phyloP scores from a whole-genome alignment of 1,139 yeast genomes.

The Insectozyma bohioensis region DNA sequence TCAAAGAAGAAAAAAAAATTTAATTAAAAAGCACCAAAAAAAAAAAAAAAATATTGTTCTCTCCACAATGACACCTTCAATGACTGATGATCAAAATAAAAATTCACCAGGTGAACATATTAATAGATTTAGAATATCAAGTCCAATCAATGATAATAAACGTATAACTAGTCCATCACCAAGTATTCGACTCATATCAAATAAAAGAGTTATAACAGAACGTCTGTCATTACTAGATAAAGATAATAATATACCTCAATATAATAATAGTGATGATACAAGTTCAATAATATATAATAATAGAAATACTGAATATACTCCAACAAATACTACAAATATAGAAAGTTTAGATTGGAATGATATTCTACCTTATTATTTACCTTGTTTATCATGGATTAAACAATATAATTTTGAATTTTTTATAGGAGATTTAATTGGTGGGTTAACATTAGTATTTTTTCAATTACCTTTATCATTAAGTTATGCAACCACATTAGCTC shows the following conservation, averaged over 20 bases:
- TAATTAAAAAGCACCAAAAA: no score
- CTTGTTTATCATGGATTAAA: conserved; percentile 78
- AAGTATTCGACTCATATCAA: conserved; percentile 32
- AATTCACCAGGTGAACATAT: conserved; percentile 5
- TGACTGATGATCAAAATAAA: conserved; percentile 2
- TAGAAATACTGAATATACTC: conserved; percentile 22
- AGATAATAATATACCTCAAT: conserved; percentile 10
- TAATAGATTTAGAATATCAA: background rate
- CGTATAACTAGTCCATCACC: conserved; percentile 32
- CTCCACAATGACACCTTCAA: no score
- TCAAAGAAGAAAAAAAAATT: no score
- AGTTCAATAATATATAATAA: conserved; percentile 20
- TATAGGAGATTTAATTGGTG: conserved; percentile 79
- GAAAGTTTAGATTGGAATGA: conserved; percentile 30
- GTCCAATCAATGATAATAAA: background rate
- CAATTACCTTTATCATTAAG: conserved; percentile 89
- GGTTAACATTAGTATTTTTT: conserved; percentile 84
- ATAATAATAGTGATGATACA: conserved; percentile 13
- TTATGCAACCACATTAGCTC: conserved; percentile 87
- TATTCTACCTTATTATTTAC: conserved; percentile 68
- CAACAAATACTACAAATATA: conserved; percentile 20
- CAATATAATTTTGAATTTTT: conserved; percentile 53
- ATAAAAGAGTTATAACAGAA: conserved; percentile 27
- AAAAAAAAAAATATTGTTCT: no score
- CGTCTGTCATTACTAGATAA: conserved; percentile 21